Conservation (phyloP, 2,329 filamentous ascomycete species). For the Salinomyces thailandicus region DNA sequence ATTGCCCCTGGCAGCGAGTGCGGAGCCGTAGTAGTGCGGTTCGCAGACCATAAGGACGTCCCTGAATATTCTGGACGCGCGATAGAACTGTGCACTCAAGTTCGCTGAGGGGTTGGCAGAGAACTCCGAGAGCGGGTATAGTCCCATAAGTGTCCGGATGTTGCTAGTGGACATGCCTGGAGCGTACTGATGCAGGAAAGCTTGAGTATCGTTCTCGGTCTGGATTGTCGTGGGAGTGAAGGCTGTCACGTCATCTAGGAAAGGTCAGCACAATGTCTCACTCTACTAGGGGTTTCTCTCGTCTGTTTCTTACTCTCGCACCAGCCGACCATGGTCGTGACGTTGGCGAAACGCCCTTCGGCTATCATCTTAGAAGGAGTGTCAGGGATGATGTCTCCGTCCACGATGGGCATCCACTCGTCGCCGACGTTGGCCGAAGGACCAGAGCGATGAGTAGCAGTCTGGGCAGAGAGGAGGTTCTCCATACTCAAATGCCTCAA, state of each 20-base stretch:
- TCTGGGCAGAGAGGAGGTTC: slow-evolving; percentile 35
- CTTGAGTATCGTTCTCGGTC: slow-evolving; percentile 26
- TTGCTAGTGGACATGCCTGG: slow-evolving; percentile 25
- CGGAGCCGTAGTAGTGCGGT: slow-evolving; percentile 34
- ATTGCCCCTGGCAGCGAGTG: slow-evolving; percentile 30
- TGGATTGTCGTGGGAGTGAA: slow-evolving; percentile 23
- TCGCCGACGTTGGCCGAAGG: slow-evolving; percentile 35
- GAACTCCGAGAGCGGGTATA: slow-evolving; percentile 36
- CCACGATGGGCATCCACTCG: slow-evolving; percentile 41
- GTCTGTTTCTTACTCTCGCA: no score
- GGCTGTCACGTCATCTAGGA: slow-evolving; percentile 33
- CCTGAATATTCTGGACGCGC: slow-evolving; percentile 39
- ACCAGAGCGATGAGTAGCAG: slow-evolving; percentile 33
- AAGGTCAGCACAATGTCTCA: no score
- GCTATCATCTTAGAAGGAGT: slow-evolving; percentile 32
- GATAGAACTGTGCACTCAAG: slow-evolving; percentile 41
- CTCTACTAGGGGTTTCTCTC: no score
- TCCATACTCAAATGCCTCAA: slow-evolving; percentile 36
- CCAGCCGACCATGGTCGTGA: slow-evolving; percentile 34
- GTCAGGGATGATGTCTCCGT: slow-evolving; percentile 37
- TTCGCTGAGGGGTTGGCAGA: slow-evolving; percentile 25
- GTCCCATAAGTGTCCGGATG: slow-evolving; percentile 19
- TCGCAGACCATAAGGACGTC: slow-evolving; percentile 45
- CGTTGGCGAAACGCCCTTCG: slow-evolving; percentile 30
- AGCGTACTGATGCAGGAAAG: slow-evolving; percentile 33